Base-by-base conservation (phyloP, 352 stramenopile species). In the Globisporangium mamillatum region DNA sequence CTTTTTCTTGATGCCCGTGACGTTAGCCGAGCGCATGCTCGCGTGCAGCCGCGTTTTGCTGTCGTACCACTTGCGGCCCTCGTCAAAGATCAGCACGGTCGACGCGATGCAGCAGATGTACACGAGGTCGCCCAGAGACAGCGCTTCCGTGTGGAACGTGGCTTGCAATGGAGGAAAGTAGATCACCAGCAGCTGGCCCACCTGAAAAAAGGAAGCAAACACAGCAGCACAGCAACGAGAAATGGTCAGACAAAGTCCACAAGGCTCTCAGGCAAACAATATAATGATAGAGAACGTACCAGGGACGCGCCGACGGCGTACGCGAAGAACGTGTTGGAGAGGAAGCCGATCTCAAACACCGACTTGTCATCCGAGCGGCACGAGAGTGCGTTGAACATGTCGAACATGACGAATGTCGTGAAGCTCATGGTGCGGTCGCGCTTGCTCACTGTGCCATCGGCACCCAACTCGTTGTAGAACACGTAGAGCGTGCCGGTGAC, bases 401-500 rank as follows among this genome's bases (percentile, higher is more conserved):
- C 97, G 50, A 98, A 99, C 80, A 99, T 97, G 29, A 99, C 96
- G 75, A 99, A 99, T 14, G 94, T 99, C 70, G 98, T 99, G 81
- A 99, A 99, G 63, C 96, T 99, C 96, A 99, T 98, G 18, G 97
- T 99, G 36, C 94, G 97, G 70, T 99, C 97, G 46, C 96, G 89
- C 53, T 90, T 84, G 64, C 88, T 98, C n/a, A 98, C 86, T 10
- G 84, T 81, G 16, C 92, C 92, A 72, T 98, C 96, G 36, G 91
- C 82, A 18, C 73, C 82, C 20, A 95, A 66, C 65, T 96, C 90
- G 59, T 93, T 75, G 73, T 91, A 92, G 65, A 95, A 97, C 22
- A 97, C 85, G 64, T 85, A 95, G 24, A 97, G 62, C 4, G 87
- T 95, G 29, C 88, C 87, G 8, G 74, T 78, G 25, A 93, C 85